These are phyloP conservation scores for Tolypocladium paradoxum DNA, from an alignment of 2,329 filamentous ascomycete species.

Conservation along the genomic window DNA sequence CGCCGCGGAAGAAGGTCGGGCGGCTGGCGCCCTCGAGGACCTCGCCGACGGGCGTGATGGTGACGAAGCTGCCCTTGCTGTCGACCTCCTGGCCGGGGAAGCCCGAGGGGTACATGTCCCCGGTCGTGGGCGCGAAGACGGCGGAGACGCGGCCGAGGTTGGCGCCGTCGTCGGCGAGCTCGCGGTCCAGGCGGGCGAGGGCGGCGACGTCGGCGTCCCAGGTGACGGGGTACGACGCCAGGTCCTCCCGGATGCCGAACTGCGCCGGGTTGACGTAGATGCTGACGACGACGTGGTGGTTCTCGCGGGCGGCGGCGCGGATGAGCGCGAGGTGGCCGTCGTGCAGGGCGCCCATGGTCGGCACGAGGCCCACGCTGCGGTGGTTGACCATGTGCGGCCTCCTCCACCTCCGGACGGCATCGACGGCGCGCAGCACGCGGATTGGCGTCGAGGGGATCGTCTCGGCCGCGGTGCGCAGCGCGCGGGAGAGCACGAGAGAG, in stretches of 20 bases:
- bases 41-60: constrained; percentile 72
- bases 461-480: constrained; percentile 20
- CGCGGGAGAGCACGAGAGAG: constrained; percentile 6
- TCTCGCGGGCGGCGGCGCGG: constrained; percentile 71
- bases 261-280: constrained; percentile 97
- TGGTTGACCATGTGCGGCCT: constrained; percentile 53
- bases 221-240: constrained; percentile 80
- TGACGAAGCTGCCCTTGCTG: constrained; percentile 81
- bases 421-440: constrained; percentile 65
- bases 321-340: constrained; percentile 80
- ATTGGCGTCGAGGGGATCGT: constrained; percentile 48
- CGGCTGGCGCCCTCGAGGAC: constrained; percentile 75
- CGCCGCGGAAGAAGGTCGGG: constrained; percentile 92
- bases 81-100: constrained; percentile 61
- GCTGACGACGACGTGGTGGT: constrained; percentile 78
- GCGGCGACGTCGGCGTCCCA: constrained; percentile 67
- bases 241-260: constrained; percentile 81
- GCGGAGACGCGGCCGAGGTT: constrained; percentile 63
- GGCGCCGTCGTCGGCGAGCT: constrained; percentile 51
- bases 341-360: constrained; percentile 97
- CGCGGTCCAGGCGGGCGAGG: constrained; percentile 56
- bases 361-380: constrained; percentile 74
- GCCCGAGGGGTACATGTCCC: constrained; percentile 79
- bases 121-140: constrained; percentile 75
- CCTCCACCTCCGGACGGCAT: constrained; percentile 60